These are phyloP conservation scores for Talaromyces piceae DNA, from an alignment of 2,329 filamentous ascomycete species.

Conservation along the genomic window DNA sequence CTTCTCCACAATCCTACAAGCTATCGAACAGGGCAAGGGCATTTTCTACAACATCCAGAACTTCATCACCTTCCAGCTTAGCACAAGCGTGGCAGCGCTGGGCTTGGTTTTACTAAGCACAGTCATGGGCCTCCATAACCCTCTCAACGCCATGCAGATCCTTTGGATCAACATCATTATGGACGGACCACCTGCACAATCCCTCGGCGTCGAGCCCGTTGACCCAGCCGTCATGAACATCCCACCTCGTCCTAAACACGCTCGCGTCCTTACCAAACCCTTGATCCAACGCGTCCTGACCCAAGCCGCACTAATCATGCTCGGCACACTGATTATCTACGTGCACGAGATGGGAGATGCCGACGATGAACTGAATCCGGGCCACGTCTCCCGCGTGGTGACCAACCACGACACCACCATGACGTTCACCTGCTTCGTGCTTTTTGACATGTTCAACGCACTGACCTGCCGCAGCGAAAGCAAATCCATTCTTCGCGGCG, in stretches of 20 bases:
- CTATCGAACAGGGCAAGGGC: slow-evolving; percentile 97
- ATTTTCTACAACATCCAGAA: slow-evolving; percentile 99
- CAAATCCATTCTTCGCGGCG: slow-evolving; percentile 81
- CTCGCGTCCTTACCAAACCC: slow-evolving; percentile 79
- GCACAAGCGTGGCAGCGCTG: slow-evolving; percentile 88
- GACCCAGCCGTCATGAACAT: slow-evolving; percentile 90
- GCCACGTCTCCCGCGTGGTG: slow-evolving; percentile 52
- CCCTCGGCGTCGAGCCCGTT: slow-evolving; percentile 88
- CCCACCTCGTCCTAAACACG: slow-evolving; percentile 77
- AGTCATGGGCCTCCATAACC: slow-evolving; percentile 86
- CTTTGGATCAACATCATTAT: slow-evolving; percentile 98
- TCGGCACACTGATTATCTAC: slow-evolving; percentile 86
- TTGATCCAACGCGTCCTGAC: slow-evolving; percentile 80
- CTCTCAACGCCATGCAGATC: slow-evolving; percentile 98
- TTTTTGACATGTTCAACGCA: slow-evolving; percentile 99
- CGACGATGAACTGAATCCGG: slow-evolving; percentile 32
- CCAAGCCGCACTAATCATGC: slow-evolving; percentile 82
- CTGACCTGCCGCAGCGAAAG: slow-evolving; percentile 84
- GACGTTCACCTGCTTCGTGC: slow-evolving; percentile 97
- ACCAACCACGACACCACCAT: slow-evolving; percentile 95
- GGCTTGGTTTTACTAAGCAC: slow-evolving; percentile 89
- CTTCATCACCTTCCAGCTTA: slow-evolving; percentile 96
- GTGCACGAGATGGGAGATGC: slow-evolving; percentile 82
- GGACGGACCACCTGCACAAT: slow-evolving; percentile 97
- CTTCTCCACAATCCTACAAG: slow-evolving; percentile 82